Base-by-base conservation (phyloP, 2,329 filamentous ascomycete species). In the Alternaria longipes region DNA sequence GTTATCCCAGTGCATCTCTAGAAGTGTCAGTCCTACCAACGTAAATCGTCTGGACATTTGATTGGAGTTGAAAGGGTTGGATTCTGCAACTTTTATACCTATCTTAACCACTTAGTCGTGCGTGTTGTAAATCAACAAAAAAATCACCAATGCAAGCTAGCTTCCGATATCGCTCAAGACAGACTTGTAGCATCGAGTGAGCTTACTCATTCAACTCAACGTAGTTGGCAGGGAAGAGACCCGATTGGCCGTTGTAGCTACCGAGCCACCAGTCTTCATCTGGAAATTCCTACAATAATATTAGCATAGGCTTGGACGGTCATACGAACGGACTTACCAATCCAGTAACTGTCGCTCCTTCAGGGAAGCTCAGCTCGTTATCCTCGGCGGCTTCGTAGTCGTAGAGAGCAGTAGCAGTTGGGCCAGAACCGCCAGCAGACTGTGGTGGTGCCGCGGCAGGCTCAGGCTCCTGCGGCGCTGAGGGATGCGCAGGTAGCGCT, bases 251-350 rank as follows among this genome's bases (percentile, higher is more conserved):
- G 26, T 89, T 85, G 79, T 91, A 96, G 73, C 91, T 89, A 60
- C 95, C 95, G 72, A 94, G 91, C 95, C 95, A 99, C 95, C 95
- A 99, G 77, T 99, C 95, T 68, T 98, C 94, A 73, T 98, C 95
- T 2, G 95, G 95, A 80, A 98, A 98, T 83, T 97, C 92, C 89
- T 91, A 70, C 47, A 44, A 12, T 44, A 44, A 75, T 70, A 81
- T 78, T 53, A 75, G 68, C 56, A 47, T 47, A 18, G 8, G 22
- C 6, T 42, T 26, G 11, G 47, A 26, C 5, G 44, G 6, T 26
- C 14, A 26, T 9, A 22, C 18, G 22, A 22, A 12, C 8, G 45
- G 41, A 85, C 89, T 84, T 85, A 91, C 89, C 66, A 99, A 83
- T 74, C 91, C 86, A 28, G 87, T 91, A 70, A 99, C 90, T 65